Conservation (phyloP, 306 rosid genomes). For the Cucurbita moschata region DNA sequence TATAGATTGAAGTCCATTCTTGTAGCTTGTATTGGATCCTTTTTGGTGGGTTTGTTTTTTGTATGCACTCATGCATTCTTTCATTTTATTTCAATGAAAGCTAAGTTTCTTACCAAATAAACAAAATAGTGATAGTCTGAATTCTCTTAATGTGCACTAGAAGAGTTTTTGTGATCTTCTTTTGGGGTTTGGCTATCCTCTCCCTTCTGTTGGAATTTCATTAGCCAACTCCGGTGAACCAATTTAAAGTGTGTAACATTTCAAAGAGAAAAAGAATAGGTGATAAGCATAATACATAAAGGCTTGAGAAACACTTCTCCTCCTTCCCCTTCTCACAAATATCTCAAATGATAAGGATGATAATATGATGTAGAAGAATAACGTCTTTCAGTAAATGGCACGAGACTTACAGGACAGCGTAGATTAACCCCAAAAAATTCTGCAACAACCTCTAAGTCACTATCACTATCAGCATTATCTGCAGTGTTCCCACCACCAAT, state of each 20-base stretch:
- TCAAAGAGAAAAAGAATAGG: no score
- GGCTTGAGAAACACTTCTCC: neutral
- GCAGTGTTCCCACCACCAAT: conserved; percentile 68
- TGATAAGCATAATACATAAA: neutral
- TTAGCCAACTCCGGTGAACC: neutral
- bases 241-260: neutral
- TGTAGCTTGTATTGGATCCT: no score
- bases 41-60: no score
- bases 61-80: no score
- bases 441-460: conserved; percentile 94
- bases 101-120: no score
- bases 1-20: no score
- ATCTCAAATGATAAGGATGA: neutral
- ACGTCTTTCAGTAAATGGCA: neutral
- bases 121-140: neutral
- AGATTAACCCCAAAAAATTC: conserved; percentile 71
- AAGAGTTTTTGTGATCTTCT: neutral
- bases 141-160: neutral
- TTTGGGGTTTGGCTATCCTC: neutral
- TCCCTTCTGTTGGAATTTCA: neutral
- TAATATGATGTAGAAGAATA: neutral
- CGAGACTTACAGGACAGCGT: conserved; percentile 80
- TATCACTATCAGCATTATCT: conserved; percentile 78
- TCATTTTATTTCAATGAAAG: no score
- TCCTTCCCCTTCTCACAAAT: neutral